Conservation (phyloP, 441 rosid genomes). For the Mallotus japonicus region DNA sequence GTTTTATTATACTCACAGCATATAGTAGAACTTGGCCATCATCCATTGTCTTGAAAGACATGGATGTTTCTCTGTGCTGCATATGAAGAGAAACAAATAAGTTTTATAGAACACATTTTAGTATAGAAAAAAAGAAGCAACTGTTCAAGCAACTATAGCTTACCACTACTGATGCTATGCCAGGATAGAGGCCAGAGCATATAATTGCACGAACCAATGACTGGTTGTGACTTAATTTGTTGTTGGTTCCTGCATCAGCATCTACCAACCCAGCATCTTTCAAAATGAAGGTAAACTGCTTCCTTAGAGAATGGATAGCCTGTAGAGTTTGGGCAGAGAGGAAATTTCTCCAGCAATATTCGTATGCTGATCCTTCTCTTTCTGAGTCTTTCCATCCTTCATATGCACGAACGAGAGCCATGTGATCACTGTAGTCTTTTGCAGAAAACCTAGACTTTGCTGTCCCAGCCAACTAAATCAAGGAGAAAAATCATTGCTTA, state of each 20-base stretch:
- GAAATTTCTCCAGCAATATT: constrained; percentile 99
- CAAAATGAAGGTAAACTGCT: constrained; percentile 84
- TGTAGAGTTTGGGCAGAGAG: constrained; percentile 96
- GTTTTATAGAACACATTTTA: constrained; percentile 13
- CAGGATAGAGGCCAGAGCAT: constrained; percentile 98
- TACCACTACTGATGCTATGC: constrained; percentile 96
- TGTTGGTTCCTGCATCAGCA: constrained; percentile 57
- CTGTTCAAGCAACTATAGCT: constrained; percentile 24
- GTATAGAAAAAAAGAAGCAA: constrained; percentile 16
- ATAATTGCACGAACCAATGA: constrained; percentile 91
- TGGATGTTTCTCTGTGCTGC: constrained; percentile 93
- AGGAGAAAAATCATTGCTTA: constrained; percentile 21
- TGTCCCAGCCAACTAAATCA: constrained; percentile 79
- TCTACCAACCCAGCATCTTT: constrained; percentile 82
- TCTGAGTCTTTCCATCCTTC: constrained; percentile 99
- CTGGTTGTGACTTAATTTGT: constrained; percentile 90
- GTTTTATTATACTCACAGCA: constrained; percentile 50
- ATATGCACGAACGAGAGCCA: constrained; percentile 99
- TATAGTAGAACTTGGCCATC: constrained; percentile 94
- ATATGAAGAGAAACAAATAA: constrained; percentile 22
- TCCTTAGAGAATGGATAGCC: constrained; percentile 92
- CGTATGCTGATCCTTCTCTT: constrained; percentile 94
- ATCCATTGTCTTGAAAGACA: constrained; percentile 98
- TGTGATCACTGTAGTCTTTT: constrained; percentile 98
- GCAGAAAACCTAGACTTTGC: constrained; percentile 97